These are phyloP conservation scores for Symbiodinium pilosum DNA, from an alignment of 73 alveolate species.

Conservation along the genomic window DNA sequence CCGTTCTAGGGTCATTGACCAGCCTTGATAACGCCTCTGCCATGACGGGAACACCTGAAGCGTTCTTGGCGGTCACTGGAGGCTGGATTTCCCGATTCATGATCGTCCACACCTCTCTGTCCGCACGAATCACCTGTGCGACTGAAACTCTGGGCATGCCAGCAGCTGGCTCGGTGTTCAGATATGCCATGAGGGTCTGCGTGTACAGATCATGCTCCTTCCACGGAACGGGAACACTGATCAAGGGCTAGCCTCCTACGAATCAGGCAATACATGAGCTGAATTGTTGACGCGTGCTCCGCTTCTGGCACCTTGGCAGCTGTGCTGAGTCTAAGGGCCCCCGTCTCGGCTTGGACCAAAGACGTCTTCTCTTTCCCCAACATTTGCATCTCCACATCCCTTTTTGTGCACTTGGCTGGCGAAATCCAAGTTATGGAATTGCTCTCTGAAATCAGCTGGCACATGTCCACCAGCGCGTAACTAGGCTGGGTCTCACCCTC, in stretches of 20 bases:
- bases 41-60: background rate
- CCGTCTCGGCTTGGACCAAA: background rate
- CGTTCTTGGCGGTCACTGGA: background rate
- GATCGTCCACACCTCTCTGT: background rate
- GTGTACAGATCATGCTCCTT: background rate
- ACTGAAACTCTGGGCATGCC: background rate
- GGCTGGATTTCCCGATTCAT: background rate
- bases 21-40: background rate
- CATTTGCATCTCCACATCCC: background rate
- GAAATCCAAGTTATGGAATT: background rate
- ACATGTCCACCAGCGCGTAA: background rate
- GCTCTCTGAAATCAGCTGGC: background rate
- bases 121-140: background rate
- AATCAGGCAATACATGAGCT: background rate
- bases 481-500: background rate
- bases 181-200: background rate
- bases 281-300: background rate
- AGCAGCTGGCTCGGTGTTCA: background rate
- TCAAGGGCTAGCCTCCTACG: constrained; percentile 9
- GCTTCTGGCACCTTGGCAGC: background rate
- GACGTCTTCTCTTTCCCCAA: background rate
- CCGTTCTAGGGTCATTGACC: background rate
- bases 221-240: background rate
- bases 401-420: background rate
- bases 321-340: background rate